Conservation (phyloP, 176 grass and related monocot genomes). For the Phoenix dactylifera region DNA sequence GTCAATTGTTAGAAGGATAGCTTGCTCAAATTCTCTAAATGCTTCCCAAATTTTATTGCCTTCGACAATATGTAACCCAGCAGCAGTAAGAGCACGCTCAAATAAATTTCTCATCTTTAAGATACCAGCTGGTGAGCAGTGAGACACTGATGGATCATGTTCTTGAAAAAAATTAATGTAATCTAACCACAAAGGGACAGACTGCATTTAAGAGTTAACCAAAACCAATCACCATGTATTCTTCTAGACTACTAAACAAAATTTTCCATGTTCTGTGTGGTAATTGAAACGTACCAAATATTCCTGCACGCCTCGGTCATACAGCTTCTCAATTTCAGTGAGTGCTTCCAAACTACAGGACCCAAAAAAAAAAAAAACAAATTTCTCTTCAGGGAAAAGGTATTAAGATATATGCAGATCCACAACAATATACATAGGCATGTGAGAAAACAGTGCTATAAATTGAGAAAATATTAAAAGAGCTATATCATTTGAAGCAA, state of each 20-base stretch:
- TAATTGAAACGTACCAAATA: constrained; percentile 61
- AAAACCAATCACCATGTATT: constrained; percentile 17
- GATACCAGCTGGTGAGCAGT: constrained; percentile 52
- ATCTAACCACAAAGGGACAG: constrained; percentile 67
- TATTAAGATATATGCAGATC: no score
- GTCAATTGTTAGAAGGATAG: constrained; percentile 53
- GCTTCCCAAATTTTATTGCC: constrained; percentile 83
- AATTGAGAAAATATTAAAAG: no score
- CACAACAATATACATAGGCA: no score
- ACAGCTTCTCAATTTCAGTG: constrained; percentile 59
- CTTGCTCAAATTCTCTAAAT: constrained; percentile 91
- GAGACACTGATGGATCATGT: constrained; percentile 53
- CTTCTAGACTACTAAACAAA: neutral
- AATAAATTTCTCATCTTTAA: constrained; percentile 86
- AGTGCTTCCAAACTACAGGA: constrained; percentile 56
- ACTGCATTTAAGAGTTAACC: constrained; percentile 39
- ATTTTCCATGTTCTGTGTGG: neutral
- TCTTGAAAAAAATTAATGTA: constrained; percentile 86
- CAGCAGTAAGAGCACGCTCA: constrained; percentile 71
- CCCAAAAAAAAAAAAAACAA: neutral
- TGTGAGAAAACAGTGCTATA: no score
- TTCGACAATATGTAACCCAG: constrained; percentile 62
- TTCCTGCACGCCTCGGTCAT: constrained; percentile 77
- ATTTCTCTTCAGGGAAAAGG: no score
- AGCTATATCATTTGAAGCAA: no score